Base-by-base conservation (phyloP, 306 rosid genomes). In the Cucurbita moschata region DNA sequence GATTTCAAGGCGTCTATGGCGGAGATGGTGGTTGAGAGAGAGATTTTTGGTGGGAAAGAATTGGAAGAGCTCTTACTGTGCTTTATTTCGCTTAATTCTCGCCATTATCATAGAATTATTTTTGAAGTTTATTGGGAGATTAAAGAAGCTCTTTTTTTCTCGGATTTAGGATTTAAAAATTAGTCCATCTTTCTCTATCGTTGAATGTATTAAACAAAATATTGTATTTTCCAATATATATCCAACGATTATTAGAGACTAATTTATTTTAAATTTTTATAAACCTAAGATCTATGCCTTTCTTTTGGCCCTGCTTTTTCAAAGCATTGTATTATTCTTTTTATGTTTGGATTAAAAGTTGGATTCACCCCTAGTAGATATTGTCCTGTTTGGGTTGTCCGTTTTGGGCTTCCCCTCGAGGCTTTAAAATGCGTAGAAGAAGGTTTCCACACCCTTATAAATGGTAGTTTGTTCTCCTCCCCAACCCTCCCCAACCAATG, bases 1-100 rank as follows among this genome's bases (percentile, higher is more conserved):
- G 99, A 94, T 75, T 94, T 94, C 73, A 87, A 96, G 72, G 81
- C 87, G 0, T 94, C 99, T 0, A 94, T 94, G 97, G 90, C 89
- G 74, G 99, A 94, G 56, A 94, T 94, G 99, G 91, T 94, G 15
- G 77, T 91, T 2, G 96, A 94, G 88, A 94, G 88, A 50, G 90
- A 89, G 85, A 91, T 94, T 72, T 91, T 88, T 74, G 80, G 85
- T 11, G 86, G 87, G 0, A 42, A 38, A 6, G 97, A 89, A 75
- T 88, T 94, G 70, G 96, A 91, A 79, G 84, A 89, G 75, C 95
- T 94, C 5, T 82, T 94, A 81, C 95, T 89, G 82, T 91, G 97
- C 71, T 94, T 94, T 77, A 83, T 94, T 9, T 85, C 92, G 0
- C 81, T 94, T 57, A 94, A 94, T 81, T 94, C 95, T 1, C 13